Conservation (phyloP, 2,329 filamentous ascomycete genomes). For the Penicillium aurantiogriseum region DNA sequence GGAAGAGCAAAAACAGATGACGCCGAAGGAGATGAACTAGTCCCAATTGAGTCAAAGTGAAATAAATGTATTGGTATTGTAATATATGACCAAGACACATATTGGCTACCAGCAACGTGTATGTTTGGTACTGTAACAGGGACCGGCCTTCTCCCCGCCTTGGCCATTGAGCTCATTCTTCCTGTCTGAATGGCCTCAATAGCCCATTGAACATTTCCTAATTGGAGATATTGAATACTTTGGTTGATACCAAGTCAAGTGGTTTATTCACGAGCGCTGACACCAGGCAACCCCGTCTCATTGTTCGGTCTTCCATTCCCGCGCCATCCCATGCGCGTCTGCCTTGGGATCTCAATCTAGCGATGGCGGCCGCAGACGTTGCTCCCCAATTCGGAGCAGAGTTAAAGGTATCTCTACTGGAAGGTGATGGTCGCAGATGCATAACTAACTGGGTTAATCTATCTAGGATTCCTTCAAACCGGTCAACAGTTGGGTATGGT, state of each 20-base stretch:
- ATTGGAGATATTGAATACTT: neutral
- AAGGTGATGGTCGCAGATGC: neutral
- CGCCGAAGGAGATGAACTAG: slow-evolving; percentile 8
- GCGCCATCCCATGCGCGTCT: slow-evolving; percentile 28
- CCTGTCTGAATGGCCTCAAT: slow-evolving; percentile 18
- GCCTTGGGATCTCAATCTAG: slow-evolving; percentile 23
- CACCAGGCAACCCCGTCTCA: neutral
- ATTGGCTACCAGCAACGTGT: neutral
- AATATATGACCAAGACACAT: neutral
- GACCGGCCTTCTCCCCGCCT: slow-evolving; percentile 23
- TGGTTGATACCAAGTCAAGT: neutral
- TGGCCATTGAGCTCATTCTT: slow-evolving; percentile 20
- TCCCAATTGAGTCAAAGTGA: slow-evolving; percentile 6
- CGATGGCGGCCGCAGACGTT: slow-evolving; percentile 77
- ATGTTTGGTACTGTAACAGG: slow-evolving; percentile 32
- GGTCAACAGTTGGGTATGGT: slow-evolving; percentile 78
- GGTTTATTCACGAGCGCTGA: neutral
- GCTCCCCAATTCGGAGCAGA: slow-evolving; percentile 87
- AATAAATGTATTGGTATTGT: slow-evolving; percentile 5
- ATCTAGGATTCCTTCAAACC: slow-evolving; percentile 90
- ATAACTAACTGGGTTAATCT: slow-evolving; percentile 23
- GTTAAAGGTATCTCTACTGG: slow-evolving; percentile 68
- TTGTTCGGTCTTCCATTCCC: slow-evolving; percentile 2
- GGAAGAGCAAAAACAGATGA: slow-evolving; percentile 7
- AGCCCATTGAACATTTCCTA: neutral